Evolutionary conservation across 2,329 filamentous ascomycete species (phyloP).

Genomic region (Penicillium sp.): DNA sequence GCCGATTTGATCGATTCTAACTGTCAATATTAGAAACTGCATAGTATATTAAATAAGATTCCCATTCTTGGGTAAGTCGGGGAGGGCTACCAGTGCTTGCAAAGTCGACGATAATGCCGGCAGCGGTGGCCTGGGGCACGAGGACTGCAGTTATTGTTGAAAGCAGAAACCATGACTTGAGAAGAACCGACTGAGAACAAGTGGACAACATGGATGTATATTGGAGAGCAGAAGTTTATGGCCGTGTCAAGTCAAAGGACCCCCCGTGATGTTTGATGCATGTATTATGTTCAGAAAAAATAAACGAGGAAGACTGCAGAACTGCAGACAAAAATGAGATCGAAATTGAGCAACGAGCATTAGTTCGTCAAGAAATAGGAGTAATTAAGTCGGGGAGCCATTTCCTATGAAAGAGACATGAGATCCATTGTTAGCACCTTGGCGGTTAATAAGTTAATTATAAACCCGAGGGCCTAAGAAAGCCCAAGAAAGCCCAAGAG

Average conservation of each 20-base stretch:
- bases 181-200: not conserved
- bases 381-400: not conserved
- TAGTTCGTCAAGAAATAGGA: not conserved
- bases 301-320: not conserved
- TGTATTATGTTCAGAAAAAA: not conserved
- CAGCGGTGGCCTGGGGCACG: not conserved
- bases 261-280: not conserved
- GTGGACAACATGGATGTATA: not conserved
- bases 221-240: not conserved
- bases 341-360: not conserved
- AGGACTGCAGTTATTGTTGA: not conserved
- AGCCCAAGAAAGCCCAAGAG: not conserved
- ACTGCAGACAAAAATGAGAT: not conserved
- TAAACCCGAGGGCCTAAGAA: not conserved
- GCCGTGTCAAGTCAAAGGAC: not conserved
- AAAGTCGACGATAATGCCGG: not conserved
- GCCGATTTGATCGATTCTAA: slow-evolving; percentile 35
- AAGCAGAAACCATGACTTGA: not conserved
- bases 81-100: not conserved
- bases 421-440: not conserved
- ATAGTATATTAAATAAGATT: not conserved
- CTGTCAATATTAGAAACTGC: not conserved
- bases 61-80: not conserved
- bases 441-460: not conserved
- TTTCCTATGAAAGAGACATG: not conserved